These are phyloP conservation scores for Chaetomium olivaceum DNA, from an alignment of 2,329 filamentous ascomycete species.

Conservation along the genomic window DNA sequence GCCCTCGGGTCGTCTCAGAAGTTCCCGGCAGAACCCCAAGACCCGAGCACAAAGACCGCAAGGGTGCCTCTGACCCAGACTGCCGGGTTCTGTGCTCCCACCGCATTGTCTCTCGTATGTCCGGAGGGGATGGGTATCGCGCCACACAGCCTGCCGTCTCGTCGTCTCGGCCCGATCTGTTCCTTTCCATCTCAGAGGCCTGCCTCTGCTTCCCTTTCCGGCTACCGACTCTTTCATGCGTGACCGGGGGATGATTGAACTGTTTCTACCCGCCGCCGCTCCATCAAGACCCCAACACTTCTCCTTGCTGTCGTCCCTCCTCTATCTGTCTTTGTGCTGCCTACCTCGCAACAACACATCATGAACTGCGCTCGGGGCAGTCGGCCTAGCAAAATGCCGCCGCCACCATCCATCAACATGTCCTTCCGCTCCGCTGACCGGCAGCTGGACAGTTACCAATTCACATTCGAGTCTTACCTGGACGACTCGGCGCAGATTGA, in stretches of 20 bases:
- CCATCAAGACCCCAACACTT: not conserved
- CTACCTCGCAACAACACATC: not conserved
- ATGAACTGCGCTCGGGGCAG: not conserved
- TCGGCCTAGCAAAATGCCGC: not conserved
- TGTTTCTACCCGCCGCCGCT: not conserved
- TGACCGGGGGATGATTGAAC: not conserved
- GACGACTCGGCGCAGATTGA: constrained; percentile 31
- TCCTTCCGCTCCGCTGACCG: constrained; percentile 14
- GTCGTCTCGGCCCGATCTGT: constrained; percentile 4
- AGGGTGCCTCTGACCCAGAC: constrained; percentile 21
- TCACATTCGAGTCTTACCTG: constrained; percentile 35
- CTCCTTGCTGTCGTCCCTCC: not conserved
- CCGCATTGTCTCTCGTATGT: not conserved
- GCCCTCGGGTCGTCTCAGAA: constrained; percentile 8
- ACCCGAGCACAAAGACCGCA: constrained; percentile 9
- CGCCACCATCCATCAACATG: not conserved
- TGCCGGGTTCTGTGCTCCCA: constrained; percentile 23
- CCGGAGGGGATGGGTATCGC: not conserved
- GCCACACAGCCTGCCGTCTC: not conserved
- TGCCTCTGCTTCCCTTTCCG: not conserved
- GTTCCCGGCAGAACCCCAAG: not conserved
- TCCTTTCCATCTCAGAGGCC: not conserved
- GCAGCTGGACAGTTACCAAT: constrained; percentile 29
- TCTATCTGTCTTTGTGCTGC: not conserved
- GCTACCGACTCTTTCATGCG: not conserved